Evolutionary conservation across 805 yeast genomes (phyloP).

Genomic region (Lipomyces kockii): DNA sequence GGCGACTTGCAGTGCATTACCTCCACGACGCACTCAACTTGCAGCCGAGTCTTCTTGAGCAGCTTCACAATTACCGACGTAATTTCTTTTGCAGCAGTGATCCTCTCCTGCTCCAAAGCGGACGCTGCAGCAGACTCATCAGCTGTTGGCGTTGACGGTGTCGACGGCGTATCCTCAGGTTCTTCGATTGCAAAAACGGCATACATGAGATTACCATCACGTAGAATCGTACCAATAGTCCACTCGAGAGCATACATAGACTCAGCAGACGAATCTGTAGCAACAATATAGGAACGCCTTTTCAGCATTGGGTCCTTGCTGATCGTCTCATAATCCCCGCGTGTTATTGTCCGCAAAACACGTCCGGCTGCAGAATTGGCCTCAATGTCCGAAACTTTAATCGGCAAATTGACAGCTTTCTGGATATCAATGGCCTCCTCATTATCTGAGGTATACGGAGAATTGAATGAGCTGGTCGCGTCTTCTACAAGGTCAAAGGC

Average conservation of each 20-base stretch:
- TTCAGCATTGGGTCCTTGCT: conserved; percentile 33
- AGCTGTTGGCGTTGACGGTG: conserved; percentile 5
- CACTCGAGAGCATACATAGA: conserved; percentile 84
- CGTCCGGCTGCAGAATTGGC: conserved; percentile 58
- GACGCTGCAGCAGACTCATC: conserved; percentile 18
- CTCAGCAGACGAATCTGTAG: conserved; percentile 83
- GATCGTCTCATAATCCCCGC: conserved; percentile 67
- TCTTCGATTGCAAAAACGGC: conserved; percentile 55
- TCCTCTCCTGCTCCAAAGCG: conserved; percentile 49
- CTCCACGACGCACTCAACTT: conserved; percentile 73
- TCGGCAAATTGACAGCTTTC: conserved; percentile 59
- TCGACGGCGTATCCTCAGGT: conserved; percentile 37
- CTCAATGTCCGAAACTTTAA: conserved; percentile 60
- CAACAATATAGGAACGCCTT: conserved; percentile 69
- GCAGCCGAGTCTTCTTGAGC: conserved; percentile 67
- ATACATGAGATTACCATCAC: conserved; percentile 80
- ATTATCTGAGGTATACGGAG: conserved; percentile 71
- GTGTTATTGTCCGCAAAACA: conserved; percentile 69
- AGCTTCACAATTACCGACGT: conserved; percentile 51
- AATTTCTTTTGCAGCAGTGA: conserved; percentile 47
- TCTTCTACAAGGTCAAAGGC: conserved; percentile 45
- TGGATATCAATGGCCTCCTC: conserved; percentile 68
- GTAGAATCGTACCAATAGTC: conserved; percentile 82
- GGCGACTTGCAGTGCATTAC: conserved; percentile 78
- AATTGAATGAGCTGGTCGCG: conserved; percentile 32